A percentile compares a stretch with the other conserved stretches of the same genome.
Conservation (phyloP, 306 rosid genomes). For the Crotalaria pallida region DNA sequence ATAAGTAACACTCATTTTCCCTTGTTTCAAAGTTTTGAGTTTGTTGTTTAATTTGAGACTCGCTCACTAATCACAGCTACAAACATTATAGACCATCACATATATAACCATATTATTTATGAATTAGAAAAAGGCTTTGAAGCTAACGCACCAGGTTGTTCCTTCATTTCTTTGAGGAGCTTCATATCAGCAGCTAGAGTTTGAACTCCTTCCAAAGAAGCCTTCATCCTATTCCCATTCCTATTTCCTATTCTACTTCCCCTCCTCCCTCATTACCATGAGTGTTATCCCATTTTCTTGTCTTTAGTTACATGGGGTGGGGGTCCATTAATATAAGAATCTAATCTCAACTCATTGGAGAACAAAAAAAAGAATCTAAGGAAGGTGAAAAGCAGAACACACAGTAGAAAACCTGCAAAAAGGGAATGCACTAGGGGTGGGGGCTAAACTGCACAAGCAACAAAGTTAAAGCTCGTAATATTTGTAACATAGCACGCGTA, state of each 20-base stretch:
- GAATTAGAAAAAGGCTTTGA: neutral
- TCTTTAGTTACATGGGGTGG: neutral
- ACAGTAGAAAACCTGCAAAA: conserved; percentile 74
- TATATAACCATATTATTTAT: neutral
- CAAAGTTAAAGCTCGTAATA: conserved; percentile 24
- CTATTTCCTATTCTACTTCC: neutral
- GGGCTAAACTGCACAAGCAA: conserved; percentile 33
- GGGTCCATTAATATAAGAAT: conserved; percentile 24
- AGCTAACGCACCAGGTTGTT: conserved; percentile 60
- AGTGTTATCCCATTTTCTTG: conserved; percentile 3
- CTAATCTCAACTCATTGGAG: conserved; percentile 28
- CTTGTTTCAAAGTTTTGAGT: neutral
- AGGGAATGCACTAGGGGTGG: conserved; percentile 33
- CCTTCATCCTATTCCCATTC: conserved; percentile 38
- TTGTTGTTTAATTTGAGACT: neutral
- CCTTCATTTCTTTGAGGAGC: conserved; percentile 83
- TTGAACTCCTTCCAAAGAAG: conserved; percentile 45
- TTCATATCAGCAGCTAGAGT: conserved; percentile 78
- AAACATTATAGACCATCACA: neutral
- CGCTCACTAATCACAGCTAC: neutral
- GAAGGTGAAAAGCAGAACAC: conserved; percentile 42
- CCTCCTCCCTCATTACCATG: neutral
- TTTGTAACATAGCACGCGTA: conserved; percentile 71
- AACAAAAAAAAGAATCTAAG: conserved; percentile 31
- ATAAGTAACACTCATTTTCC: neutral